These are phyloP conservation scores for Chaetomium globosum DNA, from an alignment of 2,329 filamentous ascomycete genomes.

Conservation along the genomic window DNA sequence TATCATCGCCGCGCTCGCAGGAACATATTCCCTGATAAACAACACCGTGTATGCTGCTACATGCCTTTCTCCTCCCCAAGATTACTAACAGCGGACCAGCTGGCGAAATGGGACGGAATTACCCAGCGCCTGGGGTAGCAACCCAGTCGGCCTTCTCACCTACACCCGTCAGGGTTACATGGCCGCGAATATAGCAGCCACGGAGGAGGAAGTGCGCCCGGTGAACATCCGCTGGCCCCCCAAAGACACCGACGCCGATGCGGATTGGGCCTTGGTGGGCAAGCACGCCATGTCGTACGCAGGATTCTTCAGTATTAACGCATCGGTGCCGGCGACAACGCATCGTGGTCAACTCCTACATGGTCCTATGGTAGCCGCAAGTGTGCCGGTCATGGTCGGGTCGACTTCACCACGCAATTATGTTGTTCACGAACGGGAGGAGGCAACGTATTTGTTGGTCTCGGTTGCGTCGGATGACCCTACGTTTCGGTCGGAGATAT, in stretches of 20 bases:
- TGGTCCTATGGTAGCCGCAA: background rate
- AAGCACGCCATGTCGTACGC: background rate
- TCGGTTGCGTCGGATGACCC: background rate
- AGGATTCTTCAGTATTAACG: background rate
- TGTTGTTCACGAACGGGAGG: background rate
- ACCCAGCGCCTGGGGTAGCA: background rate
- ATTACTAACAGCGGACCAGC: background rate
- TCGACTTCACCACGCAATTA: background rate
- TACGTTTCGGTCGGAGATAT: background rate
- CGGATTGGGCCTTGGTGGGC: background rate
- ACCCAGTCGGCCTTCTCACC: background rate
- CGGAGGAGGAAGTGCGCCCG: background rate
- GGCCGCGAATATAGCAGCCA: background rate
- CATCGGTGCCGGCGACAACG: background rate
- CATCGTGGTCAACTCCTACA: background rate
- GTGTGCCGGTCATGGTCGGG: background rate
- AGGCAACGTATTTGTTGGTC: background rate
- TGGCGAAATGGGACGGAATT: background rate
- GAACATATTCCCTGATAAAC: slow-evolving; percentile 7
- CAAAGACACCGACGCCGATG: background rate
- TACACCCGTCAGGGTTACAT: background rate
- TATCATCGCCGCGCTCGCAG: slow-evolving; percentile 6
- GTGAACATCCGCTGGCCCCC: background rate
- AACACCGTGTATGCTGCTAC: background rate
- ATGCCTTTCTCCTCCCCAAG: background rate